Evolutionary conservation across 805 yeast species (phyloP).

Genomic region (Wickerhamiella lipophila): DNA sequence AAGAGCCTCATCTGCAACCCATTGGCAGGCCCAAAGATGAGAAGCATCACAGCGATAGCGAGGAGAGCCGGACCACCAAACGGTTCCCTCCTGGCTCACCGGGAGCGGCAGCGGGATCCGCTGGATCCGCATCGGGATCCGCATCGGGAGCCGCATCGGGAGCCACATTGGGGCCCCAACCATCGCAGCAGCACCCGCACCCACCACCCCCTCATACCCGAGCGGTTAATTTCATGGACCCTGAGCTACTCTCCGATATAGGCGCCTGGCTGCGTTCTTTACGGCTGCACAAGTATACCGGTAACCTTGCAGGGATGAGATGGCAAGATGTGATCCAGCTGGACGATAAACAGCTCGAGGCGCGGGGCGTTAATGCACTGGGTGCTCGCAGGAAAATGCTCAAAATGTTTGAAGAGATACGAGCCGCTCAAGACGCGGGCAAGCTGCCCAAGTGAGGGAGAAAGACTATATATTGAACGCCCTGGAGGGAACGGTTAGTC

Average conservation of each 20-base stretch:
- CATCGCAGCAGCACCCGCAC: no score
- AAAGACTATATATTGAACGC: no score
- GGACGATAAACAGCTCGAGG: conserved; percentile 55
- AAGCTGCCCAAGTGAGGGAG: conserved; percentile 13
- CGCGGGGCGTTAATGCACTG: conserved; percentile 77
- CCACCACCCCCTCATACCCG: no score
- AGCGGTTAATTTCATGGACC: conserved; percentile 26
- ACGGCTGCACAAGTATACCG: conserved; percentile 88
- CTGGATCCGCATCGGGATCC: no score
- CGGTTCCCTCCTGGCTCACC: background rate
- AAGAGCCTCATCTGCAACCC: conserved; percentile 10
- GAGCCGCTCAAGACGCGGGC: conserved; percentile 38
- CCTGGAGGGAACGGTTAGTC: no score
- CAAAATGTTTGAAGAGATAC: conserved; percentile 80
- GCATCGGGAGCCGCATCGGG: no score
- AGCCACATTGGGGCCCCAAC: no score
- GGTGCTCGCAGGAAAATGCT: conserved; percentile 92
- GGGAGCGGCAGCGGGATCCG: background rate
- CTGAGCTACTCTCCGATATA: conserved; percentile 45
- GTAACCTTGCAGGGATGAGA: conserved; percentile 53
- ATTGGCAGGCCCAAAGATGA: conserved; percentile 10
- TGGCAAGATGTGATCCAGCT: conserved; percentile 73
- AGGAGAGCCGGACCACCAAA: conserved; percentile 4
- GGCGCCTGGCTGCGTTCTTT: conserved; percentile 87
- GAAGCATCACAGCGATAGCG: conserved; percentile 9